phyloP scores from a whole-genome alignment of 371 early-diverging fungal species.

The Circinella umbellata region DNA sequence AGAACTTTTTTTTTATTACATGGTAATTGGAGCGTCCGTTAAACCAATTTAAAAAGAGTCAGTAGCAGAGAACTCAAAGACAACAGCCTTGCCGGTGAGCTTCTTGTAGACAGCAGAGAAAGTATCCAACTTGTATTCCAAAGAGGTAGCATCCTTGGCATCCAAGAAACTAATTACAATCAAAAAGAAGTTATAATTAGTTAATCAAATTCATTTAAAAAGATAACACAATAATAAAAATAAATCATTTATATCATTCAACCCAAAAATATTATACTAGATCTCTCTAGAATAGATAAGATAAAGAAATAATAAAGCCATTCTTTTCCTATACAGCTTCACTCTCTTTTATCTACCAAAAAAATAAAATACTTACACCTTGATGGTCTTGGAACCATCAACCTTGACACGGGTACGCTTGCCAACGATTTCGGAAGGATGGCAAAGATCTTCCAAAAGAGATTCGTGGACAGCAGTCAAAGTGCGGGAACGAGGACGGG shows the following conservation, averaged over 20 bases:
- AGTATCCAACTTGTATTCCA: conserved; percentile 98
- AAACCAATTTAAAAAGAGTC: conserved; percentile 26
- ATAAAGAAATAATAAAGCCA: too few species aligned
- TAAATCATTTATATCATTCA: too few species aligned
- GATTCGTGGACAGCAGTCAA: conserved; percentile 96
- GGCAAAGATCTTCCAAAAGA: conserved; percentile 95
- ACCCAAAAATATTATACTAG: too few species aligned
- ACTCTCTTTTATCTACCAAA: background rate
- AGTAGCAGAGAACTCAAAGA: conserved; percentile 90
- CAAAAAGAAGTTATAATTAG: too few species aligned
- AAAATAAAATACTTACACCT: conserved; percentile 68
- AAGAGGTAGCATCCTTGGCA: conserved; percentile 94
- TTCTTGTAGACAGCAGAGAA: conserved; percentile 95
- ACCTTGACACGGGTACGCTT: conserved; percentile 95
- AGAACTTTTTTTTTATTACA: conserved; percentile 1
- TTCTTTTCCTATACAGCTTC: too few species aligned
- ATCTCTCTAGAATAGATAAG: too few species aligned
- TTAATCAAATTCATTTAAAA: background rate
- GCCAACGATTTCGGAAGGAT: conserved; percentile 97
- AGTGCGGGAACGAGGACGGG: conserved; percentile 95
- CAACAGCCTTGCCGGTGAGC: conserved; percentile 97
- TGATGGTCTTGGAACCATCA: conserved; percentile 93
- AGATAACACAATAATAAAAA: too few species aligned
- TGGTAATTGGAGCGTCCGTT: conserved; percentile 3
- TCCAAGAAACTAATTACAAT: conserved; percentile 80